Evolutionary conservation across 208 protist species (phyloP).

Genomic region (Acanthamoeba triangularis): DNA sequence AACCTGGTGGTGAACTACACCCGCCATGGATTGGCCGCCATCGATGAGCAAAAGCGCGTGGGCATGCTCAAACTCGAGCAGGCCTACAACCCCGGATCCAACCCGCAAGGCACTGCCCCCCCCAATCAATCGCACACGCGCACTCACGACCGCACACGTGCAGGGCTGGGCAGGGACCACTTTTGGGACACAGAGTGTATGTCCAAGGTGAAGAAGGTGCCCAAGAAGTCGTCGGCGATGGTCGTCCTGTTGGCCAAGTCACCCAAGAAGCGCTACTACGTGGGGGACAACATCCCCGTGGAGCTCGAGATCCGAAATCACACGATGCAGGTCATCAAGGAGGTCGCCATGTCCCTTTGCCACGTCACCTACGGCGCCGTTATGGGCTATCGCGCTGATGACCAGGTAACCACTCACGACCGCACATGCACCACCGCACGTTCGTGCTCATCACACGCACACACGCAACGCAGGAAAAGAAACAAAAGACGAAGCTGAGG

Average conservation of each 20-base stretch:
- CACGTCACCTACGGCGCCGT: slow-evolving; percentile 18
- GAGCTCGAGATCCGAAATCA: slow-evolving; percentile 1
- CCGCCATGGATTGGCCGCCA: background rate
- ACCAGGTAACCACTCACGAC: background rate
- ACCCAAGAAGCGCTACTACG: background rate
- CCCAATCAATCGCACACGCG: no score
- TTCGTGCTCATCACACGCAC: background rate
- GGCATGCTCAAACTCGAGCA: slow-evolving; percentile 4
- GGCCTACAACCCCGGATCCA: background rate
- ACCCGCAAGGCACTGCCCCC: background rate
- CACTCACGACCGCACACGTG: background rate
- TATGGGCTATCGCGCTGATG: background rate
- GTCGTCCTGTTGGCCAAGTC: background rate
- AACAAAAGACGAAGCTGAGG: background rate
- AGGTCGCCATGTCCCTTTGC: slow-evolving; percentile 21
- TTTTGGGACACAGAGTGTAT: background rate
- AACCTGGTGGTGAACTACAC: slow-evolving; percentile 30
- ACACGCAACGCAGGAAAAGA: background rate
- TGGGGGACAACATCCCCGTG: background rate
- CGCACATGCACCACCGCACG: no score
- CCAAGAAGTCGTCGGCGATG: background rate
- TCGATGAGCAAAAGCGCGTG: background rate
- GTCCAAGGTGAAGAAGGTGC: slow-evolving; percentile 10
- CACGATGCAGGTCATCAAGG: background rate
- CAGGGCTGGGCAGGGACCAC: background rate